Base-by-base conservation (phyloP, 2,329 filamentous ascomycete species). In the Truncatella angustata region DNA sequence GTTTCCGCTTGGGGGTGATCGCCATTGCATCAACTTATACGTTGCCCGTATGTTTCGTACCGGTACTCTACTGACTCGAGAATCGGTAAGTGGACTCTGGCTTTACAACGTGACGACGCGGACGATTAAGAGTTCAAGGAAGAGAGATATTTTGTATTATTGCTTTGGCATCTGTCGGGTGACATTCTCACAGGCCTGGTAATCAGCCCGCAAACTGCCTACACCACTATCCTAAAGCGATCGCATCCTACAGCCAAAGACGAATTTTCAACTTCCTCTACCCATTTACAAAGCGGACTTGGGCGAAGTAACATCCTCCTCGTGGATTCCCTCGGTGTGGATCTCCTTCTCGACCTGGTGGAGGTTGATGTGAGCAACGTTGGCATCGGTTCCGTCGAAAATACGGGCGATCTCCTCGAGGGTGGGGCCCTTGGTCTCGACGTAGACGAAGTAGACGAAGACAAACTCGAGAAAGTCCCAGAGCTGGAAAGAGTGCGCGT, bases 371-470 rank as follows among this genome's bases (percentile, higher is more conserved):
- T 79, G 74, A 5, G 75, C 78, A 11, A 81, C 76, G n/a, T n/a
- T n/a, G 28, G 50, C 54, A 30, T 79, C 73, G 24, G 84, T 79
- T 35, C 84, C 86, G 59, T 89, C 86, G 60, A 90, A 89, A 65
- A 89, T 87, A 61, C 81, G 80, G 43, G 85, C 82, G 56, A 88
- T 79, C 64, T 88, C 84, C 65, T 89, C 86, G 1, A 90, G 81
- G 2, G 85, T 88, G 0, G 84, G 83, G 3, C 86, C 85, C 61
- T 82, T 84, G 16, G 86, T 90, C 72, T 90, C 86, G 51, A 86
- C 78, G 65, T 85, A 86, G 66, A 86, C 79, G 72, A 84, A 83
- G 68, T 78, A 85, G 32, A 87, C 82, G 59, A 86, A 85, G 43
- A 80, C 55, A 42, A 86, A 70, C 66, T 86, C 81, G 61, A 77